These are phyloP conservation scores for Saccharomyces hybrid DNA, from an alignment of 1,139 yeast species.

Conservation along the genomic window DNA sequence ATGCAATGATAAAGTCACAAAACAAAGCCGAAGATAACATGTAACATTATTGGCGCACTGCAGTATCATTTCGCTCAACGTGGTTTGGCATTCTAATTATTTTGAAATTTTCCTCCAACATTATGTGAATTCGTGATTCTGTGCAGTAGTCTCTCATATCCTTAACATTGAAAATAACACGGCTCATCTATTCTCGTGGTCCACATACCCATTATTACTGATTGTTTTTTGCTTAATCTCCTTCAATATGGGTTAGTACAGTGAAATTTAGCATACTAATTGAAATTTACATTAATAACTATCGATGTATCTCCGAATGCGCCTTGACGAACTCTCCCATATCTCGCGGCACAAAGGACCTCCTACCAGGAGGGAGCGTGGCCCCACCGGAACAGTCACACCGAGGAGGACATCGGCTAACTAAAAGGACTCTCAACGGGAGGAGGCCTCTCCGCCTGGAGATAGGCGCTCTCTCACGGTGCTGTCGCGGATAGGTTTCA, in stretches of 20 bases:
- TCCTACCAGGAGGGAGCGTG: background rate
- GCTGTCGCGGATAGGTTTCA: background rate
- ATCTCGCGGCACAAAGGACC: background rate
- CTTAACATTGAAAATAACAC: background rate
- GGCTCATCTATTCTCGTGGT: background rate
- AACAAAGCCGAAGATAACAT: no score
- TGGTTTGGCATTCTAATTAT: background rate
- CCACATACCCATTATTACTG: slow-evolving; percentile 1
- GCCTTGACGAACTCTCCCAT: background rate
- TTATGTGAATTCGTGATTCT: background rate
- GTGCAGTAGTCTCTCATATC: background rate
- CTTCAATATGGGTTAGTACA: background rate
- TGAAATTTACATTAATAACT: background rate
- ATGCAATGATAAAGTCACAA: no score
- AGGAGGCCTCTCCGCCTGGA: background rate
- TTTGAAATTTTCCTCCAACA: background rate
- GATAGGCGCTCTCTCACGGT: background rate
- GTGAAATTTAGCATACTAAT: background rate
- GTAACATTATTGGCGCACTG: no score
- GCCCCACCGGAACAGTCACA: background rate
- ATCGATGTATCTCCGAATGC: background rate
- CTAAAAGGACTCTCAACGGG: background rate
- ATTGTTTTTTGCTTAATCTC: background rate
- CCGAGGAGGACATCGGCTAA: background rate
- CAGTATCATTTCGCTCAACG: no score